phyloP scores from a whole-genome alignment of 2,329 filamentous ascomycete genomes.

The Diaporthe caulivora region DNA sequence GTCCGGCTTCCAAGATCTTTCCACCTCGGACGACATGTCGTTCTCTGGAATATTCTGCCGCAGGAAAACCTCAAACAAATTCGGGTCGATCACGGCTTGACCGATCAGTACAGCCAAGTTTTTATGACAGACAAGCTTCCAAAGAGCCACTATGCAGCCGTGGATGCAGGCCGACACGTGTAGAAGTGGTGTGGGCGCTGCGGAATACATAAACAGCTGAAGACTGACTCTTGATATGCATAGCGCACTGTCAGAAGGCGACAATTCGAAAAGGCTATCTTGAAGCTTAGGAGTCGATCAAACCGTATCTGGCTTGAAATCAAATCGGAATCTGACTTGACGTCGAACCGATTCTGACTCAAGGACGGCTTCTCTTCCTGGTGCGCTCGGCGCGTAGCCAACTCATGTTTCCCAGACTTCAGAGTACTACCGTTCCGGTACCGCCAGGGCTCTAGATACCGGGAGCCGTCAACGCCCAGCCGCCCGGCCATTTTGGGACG shows the following conservation, averaged over 20 bases:
- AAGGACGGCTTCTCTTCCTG: neutral
- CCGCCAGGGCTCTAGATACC: neutral
- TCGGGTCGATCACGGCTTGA: neutral
- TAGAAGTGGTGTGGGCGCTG: neutral
- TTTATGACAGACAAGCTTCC: neutral
- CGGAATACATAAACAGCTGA: neutral
- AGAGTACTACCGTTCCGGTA: neutral
- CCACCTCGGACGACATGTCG: neutral
- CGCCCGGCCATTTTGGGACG: neutral
- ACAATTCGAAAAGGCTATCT: neutral
- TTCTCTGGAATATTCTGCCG: neutral
- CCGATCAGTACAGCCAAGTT: neutral
- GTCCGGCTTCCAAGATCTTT: neutral
- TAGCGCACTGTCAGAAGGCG: slow-evolving; percentile 14
- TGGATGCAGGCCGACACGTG: neutral
- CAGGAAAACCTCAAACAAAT: neutral
- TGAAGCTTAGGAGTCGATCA: slow-evolving; percentile 5
- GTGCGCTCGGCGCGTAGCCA: slow-evolving; percentile 1
- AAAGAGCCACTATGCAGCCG: neutral
- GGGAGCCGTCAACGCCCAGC: neutral
- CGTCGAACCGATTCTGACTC: slow-evolving; percentile 7
- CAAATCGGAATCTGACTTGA: slow-evolving; percentile 1
- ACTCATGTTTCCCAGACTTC: neutral
- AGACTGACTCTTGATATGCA: slow-evolving; percentile 25
- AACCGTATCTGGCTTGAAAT: slow-evolving; percentile 23